These are phyloP conservation scores for Tylopilus sp. DNA, from an alignment of 1,284 basidiomycete species.

Conservation along the genomic window DNA sequence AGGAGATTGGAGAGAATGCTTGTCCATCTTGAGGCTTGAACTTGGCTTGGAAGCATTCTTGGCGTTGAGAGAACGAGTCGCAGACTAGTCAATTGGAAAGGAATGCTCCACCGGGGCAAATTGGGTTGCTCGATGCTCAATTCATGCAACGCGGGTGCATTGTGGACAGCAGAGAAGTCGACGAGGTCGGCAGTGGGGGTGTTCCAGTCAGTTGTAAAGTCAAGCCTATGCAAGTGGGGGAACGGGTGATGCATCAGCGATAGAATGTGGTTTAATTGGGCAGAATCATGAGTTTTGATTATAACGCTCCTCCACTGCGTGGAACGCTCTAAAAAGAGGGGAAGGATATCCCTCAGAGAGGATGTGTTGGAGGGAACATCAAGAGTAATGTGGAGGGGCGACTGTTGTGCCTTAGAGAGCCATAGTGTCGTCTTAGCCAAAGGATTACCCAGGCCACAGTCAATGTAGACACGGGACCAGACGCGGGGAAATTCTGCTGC, in stretches of 20 bases:
- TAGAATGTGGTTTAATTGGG: conserved; percentile 53
- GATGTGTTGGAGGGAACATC: conserved; percentile 46
- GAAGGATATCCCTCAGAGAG: conserved; percentile 49
- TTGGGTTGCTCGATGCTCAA: conserved; percentile 36
- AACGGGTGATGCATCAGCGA: conserved; percentile 46
- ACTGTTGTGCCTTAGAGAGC: conserved; percentile 57
- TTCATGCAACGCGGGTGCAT: conserved; percentile 31
- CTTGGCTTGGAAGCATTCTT: conserved; percentile 2
- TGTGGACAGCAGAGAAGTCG: conserved; percentile 34
- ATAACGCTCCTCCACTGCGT: conserved; percentile 58
- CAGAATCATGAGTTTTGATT: conserved; percentile 51
- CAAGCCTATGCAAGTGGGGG: conserved; percentile 41
- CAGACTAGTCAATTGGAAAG: conserved; percentile 32
- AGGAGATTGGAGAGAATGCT: conserved; percentile 47
- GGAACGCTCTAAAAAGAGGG: conserved; percentile 51
- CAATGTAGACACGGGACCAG: conserved; percentile 69
- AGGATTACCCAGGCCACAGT: conserved; percentile 58
- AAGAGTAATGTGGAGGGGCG: conserved; percentile 58
- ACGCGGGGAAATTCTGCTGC: conserved; percentile 62
- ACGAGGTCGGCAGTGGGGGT: conserved; percentile 25
- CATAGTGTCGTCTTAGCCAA: conserved; percentile 59
- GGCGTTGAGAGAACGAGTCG: conserved; percentile 29
- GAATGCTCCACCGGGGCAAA: conserved; percentile 37
- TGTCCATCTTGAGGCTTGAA: conserved; percentile 41
- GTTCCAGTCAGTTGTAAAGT: conserved; percentile 30